Percentiles rank a stretch among this genome's conserved stretches.
Conservation (phyloP, 2,329 filamentous ascomycete genomes). For the Paracoccidioides lutzii region DNA sequence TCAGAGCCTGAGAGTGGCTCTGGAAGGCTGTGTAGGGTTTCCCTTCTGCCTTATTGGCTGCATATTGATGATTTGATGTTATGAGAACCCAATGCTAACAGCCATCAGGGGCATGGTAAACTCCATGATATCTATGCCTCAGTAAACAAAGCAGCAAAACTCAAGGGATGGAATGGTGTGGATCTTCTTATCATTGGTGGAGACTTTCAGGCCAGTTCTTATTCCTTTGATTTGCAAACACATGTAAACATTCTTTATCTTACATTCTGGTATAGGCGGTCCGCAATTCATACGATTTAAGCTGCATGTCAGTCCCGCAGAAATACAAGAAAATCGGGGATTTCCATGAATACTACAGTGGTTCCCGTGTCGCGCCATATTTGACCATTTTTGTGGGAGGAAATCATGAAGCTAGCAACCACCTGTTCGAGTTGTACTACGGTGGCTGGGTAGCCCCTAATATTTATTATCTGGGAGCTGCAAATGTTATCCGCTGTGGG, state of each 20-base stretch:
- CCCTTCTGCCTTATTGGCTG: neutral
- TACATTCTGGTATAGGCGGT: constrained; percentile 47
- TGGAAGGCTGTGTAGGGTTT: constrained; percentile 69
- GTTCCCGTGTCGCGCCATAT: constrained; percentile 62
- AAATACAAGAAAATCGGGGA: constrained; percentile 85
- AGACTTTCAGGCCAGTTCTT: constrained; percentile 63
- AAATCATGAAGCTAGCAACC: constrained; percentile 86
- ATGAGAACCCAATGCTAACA: neutral
- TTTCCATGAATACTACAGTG: constrained; percentile 89
- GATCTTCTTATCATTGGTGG: constrained; percentile 91
- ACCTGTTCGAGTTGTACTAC: constrained; percentile 87
- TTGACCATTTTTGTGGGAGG: constrained; percentile 86
- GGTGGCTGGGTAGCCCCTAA: constrained; percentile 94
- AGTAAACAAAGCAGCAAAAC: constrained; percentile 53
- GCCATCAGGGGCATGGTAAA: constrained; percentile 66
- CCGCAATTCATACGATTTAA: constrained; percentile 76
- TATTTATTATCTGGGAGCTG: constrained; percentile 92
- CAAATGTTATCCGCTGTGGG: constrained; percentile 74
- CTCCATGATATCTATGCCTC: constrained; percentile 84
- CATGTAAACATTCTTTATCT: neutral
- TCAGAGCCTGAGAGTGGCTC: constrained; percentile 52
- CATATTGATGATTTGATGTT: constrained; percentile 7
- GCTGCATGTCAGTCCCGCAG: constrained; percentile 73
- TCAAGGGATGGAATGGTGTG: constrained; percentile 64
- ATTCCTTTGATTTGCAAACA: neutral